Evolutionary conservation across 331 rosid species (phyloP).

Genomic region (Cydonia oblonga): DNA sequence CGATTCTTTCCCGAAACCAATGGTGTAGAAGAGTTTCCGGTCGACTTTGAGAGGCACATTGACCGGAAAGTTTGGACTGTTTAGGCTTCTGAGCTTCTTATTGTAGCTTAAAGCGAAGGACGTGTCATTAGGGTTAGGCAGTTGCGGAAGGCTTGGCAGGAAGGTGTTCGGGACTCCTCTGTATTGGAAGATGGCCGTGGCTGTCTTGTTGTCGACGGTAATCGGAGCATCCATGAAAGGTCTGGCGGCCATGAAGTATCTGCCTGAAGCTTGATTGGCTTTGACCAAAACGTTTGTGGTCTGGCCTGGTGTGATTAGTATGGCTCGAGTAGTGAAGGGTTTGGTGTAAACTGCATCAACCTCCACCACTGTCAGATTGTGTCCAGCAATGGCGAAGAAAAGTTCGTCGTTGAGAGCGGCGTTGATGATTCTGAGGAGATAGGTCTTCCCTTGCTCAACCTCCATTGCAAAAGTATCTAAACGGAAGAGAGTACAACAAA

Average conservation of each 20-base stretch:
- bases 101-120: slow-evolving; percentile 39
- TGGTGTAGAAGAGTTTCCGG: slow-evolving; percentile 48
- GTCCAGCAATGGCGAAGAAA: slow-evolving; percentile 63
- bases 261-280: slow-evolving; percentile 40
- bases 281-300: slow-evolving; percentile 59
- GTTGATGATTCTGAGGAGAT: slow-evolving; percentile 60
- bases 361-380: slow-evolving; percentile 67
- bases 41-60: slow-evolving; percentile 63
- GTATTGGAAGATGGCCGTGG: slow-evolving; percentile 61
- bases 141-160: slow-evolving; percentile 42
- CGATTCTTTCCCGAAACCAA: slow-evolving; percentile 45
- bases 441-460: slow-evolving; percentile 54
- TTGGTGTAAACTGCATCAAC: slow-evolving; percentile 75
- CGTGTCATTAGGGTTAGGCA: slow-evolving; percentile 53
- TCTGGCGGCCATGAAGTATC: slow-evolving; percentile 54
- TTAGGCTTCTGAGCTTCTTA: slow-evolving; percentile 46
- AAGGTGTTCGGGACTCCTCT: slow-evolving; percentile 48
- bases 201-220: slow-evolving; percentile 56
- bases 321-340: slow-evolving; percentile 49
- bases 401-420: slow-evolving; percentile 72
- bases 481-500: background rate
- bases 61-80: slow-evolving; percentile 50
- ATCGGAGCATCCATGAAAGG: slow-evolving; percentile 63
- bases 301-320: slow-evolving; percentile 67
- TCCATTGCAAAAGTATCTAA: slow-evolving; percentile 58